Evolutionary conservation across 306 rosid species (phyloP), one percentile per base, ranked within the genome.

Genomic region (Quercus parvula): DNA sequence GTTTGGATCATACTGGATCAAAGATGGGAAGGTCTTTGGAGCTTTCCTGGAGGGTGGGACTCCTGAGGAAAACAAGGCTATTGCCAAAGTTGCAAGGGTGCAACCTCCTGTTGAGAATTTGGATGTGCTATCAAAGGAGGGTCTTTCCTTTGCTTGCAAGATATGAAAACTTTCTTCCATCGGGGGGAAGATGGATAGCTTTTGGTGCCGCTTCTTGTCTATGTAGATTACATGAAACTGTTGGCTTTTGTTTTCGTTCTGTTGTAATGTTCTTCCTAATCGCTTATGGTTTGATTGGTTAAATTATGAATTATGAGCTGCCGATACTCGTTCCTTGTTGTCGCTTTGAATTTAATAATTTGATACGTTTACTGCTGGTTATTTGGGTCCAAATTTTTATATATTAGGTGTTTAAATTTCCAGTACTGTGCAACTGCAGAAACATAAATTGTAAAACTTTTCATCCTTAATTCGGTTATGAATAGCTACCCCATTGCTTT

Each of bases 1-100:
- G 82, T 95, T 95, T 10, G 99, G 99, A 12, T 28, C 96, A 5
- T 95, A 95, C 93, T 93, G 99, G 99, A 85, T 95, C 64, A 93
- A 95, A 81, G 96, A 91, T 17, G 97, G 99, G 68, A 93, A 91
- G 84, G 81, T 95, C 76, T 28, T 91, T 0, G 99, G 99, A 24
- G 97, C 85, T 55, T 95, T 95, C 75, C 77, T 93, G 77, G 98
- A 95, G 84, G 46, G 92, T 61, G 98, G 99, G 57, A 88, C 82
- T 61, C 88, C 98, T 0, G 99, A 95, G 33, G 99, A 95, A 79
- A 89, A 95, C 92, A 74, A 86, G 84, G 97, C 94, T 75, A 93
- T 95, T 67, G 99, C 99, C 72, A 93, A 91, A 52, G 93, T 91
- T 78, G 98, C 98, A 13, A 89, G 62, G 88, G 86, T 67, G 68